These are phyloP conservation scores for Manihot esculenta DNA, from an alignment of 441 rosid genomes.

Conservation along the genomic window DNA sequence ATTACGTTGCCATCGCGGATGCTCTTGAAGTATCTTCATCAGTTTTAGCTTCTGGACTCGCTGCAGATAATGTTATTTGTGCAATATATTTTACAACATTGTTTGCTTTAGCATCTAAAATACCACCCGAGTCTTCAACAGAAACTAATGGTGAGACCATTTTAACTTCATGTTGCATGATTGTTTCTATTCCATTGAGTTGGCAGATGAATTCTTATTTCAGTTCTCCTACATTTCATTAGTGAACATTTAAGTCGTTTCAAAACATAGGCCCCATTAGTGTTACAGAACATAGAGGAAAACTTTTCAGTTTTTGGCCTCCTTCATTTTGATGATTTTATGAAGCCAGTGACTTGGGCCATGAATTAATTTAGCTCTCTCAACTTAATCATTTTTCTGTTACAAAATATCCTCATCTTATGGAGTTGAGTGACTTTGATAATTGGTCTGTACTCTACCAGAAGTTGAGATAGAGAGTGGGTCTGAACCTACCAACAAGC, in stretches of 20 bases:
- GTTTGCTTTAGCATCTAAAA: constrained; percentile 73
- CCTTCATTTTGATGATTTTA: constrained; percentile 1
- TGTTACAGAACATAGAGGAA: not conserved
- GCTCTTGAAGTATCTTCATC: constrained; percentile 71
- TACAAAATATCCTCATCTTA: not conserved
- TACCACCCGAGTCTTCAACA: constrained; percentile 58
- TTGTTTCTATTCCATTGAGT: no score
- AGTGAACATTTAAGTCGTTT: not conserved
- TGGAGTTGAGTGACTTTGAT: not conserved
- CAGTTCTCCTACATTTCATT: not conserved
- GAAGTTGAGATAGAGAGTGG: constrained; percentile 40
- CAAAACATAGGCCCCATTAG: not conserved
- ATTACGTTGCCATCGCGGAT: constrained; percentile 74
- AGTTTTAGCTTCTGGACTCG: constrained; percentile 73
- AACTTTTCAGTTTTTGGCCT: not conserved
- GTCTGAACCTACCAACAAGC: constrained; percentile 40
- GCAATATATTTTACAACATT: constrained; percentile 70
- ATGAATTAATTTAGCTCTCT: not conserved
- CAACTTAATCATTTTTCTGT: not conserved
- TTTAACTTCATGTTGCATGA: constrained; percentile 9
- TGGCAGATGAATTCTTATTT: not conserved
- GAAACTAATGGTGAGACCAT: constrained; percentile 40
- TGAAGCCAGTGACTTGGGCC: not conserved
- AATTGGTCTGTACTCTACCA: constrained; percentile 25
- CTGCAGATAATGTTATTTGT: constrained; percentile 89